These are phyloP conservation scores for Botrytis paeoniae DNA, from an alignment of 2,329 filamentous ascomycete genomes.

Conservation along the genomic window DNA sequence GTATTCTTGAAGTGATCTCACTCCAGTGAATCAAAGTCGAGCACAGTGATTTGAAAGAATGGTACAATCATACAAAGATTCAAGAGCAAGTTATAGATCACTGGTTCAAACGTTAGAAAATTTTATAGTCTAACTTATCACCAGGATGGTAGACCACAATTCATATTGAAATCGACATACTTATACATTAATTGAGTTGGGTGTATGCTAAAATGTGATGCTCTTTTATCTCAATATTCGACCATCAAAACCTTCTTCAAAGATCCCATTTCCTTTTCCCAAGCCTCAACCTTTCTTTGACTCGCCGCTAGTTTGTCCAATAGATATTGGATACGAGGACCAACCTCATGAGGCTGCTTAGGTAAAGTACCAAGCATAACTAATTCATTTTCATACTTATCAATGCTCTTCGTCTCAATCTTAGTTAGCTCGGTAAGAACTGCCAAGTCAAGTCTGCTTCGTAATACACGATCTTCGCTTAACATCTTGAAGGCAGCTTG, in stretches of 20 bases:
- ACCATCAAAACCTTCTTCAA: slow-evolving; percentile 68
- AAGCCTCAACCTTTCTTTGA: slow-evolving; percentile 70
- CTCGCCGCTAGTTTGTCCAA: slow-evolving; percentile 69
- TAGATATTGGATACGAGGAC: slow-evolving; percentile 66
- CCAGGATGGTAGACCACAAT: too few species aligned
- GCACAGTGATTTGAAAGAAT: not conserved
- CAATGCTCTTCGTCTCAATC: slow-evolving; percentile 70
- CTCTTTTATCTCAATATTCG: slow-evolving; percentile 39
- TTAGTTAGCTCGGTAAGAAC: slow-evolving; percentile 67
- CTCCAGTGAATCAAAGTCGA: not conserved
- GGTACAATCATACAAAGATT: too few species aligned
- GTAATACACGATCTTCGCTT: slow-evolving; percentile 67
- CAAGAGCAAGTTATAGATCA: not conserved
- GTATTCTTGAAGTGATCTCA: not conserved
- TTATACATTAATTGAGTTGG: slow-evolving; percentile 23
- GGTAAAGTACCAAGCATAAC: slow-evolving; percentile 66
- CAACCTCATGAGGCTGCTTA: slow-evolving; percentile 66
- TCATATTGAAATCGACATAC: not conserved
- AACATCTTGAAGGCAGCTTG: slow-evolving; percentile 76
- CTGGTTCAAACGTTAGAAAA: not conserved
- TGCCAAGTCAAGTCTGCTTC: slow-evolving; percentile 69
- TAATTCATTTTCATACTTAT: slow-evolving; percentile 77
- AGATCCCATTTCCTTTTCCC: slow-evolving; percentile 67
- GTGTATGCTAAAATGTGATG: slow-evolving; percentile 21
- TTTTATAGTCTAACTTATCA: not conserved